phyloP scores from a whole-genome alignment of 164 flowering plant species.

The Piper longum region DNA sequence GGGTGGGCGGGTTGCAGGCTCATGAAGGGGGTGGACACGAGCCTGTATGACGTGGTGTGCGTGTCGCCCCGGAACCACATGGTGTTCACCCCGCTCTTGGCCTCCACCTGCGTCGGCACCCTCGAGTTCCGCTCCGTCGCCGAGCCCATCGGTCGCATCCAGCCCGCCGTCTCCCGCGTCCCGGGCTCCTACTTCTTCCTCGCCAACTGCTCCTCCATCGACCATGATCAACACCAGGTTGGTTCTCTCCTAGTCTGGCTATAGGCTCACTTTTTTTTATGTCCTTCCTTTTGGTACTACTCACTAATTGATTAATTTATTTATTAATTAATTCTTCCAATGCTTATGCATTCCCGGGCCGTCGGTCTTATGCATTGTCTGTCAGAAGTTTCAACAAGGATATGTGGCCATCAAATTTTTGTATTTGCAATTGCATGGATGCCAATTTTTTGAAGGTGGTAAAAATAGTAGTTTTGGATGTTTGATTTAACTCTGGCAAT shows the following conservation, averaged over 20 bases:
- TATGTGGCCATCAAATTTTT: no score
- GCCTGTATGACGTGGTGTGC: conserved; percentile 64
- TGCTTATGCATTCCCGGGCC: no score
- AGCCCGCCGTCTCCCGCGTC: conserved; percentile 31
- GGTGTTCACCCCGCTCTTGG: conserved; percentile 90
- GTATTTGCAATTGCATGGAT: no score
- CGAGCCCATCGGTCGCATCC: conserved; percentile 69
- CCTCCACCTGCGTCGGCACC: conserved; percentile 90
- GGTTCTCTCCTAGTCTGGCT: not conserved
- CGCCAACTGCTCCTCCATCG: conserved; percentile 13
- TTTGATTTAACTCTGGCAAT: no score
- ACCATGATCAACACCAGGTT: conserved; percentile 43
- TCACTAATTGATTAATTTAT: no score
- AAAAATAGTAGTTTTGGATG: no score
- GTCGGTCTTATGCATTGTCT: no score
- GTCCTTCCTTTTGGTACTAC: no score
- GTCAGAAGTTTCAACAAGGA: no score
- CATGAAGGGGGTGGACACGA: conserved; percentile 71
- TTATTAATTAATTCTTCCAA: no score
- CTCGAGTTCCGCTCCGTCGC: conserved; percentile 80
- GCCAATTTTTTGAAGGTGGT: no score
- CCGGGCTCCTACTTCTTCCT: conserved; percentile 25
- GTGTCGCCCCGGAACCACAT: conserved; percentile 85
- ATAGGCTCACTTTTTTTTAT: not conserved
- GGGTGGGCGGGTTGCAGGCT: conserved; percentile 96